A percentile compares a stretch with the other conserved stretches of the same genome.
Evolutionary conservation across 2,329 filamentous ascomycete genomes (phyloP).

Genomic region (Penicillium sp.): DNA sequence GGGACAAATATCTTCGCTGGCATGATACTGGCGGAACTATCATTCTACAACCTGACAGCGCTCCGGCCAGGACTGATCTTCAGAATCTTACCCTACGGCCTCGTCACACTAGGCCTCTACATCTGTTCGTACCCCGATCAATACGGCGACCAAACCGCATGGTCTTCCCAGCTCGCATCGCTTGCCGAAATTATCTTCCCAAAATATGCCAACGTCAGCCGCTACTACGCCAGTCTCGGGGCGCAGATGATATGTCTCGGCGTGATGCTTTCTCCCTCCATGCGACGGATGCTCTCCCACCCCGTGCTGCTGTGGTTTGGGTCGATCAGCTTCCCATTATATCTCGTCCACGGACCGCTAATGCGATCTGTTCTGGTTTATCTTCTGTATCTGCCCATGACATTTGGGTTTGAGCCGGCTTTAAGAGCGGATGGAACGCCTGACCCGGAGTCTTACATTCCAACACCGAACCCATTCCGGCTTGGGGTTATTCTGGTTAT

Average conservation of each 20-base stretch:
- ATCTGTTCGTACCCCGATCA: conserved; percentile 61
- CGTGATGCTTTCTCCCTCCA: conserved; percentile 51
- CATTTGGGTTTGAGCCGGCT: conserved; percentile 16
- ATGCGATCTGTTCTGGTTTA: conserved; percentile 59
- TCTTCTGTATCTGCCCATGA: conserved; percentile 53
- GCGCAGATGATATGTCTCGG: conserved; percentile 51
- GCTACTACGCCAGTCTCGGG: conserved; percentile 51
- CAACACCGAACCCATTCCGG: conserved; percentile 38
- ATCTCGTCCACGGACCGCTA: conserved; percentile 61
- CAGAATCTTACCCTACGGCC: conserved; percentile 47
- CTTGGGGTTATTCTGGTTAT: conserved; percentile 43
- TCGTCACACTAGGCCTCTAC: conserved; percentile 54
- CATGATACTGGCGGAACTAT: conserved; percentile 59
- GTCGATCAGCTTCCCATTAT: conserved; percentile 63
- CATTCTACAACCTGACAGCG: conserved; percentile 49
- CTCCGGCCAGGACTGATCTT: conserved; percentile 40
- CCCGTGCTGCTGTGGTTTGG: conserved; percentile 60
- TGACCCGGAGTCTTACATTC: conserved; percentile 30
- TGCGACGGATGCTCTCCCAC: conserved; percentile 54
- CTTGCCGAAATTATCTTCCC: conserved; percentile 23
- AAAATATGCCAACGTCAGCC: conserved; percentile 48
- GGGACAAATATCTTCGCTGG: conserved; percentile 62
- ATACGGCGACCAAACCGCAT: conserved; percentile 52
- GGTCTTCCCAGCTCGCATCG: conserved; percentile 44
- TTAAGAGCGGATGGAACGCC: conserved; percentile 22